These are phyloP conservation scores for Cutaneotrichosporon dermatis DNA, from an alignment of 1,284 basidiomycete genomes.

Conservation along the genomic window DNA sequence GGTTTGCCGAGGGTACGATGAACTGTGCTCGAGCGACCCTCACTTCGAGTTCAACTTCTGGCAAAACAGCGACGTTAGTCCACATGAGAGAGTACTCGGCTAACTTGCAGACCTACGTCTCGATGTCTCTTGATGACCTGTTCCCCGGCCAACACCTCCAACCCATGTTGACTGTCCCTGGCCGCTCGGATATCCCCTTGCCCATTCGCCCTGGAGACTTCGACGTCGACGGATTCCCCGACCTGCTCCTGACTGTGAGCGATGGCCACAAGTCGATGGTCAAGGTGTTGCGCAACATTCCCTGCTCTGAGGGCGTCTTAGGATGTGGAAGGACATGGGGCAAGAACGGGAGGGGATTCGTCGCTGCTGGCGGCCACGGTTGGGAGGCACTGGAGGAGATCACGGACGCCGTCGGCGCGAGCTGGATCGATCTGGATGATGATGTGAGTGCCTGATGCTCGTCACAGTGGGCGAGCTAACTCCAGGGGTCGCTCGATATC, in stretches of 20 bases:
- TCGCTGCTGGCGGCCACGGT: conserved; percentile 62
- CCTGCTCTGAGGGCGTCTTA: conserved; percentile 55
- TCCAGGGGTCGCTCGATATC: conserved; percentile 85
- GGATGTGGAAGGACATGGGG: conserved; percentile 28
- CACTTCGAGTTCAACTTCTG: conserved; percentile 72
- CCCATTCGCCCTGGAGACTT: conserved; percentile 81
- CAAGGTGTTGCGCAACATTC: conserved; percentile 66
- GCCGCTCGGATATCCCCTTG: conserved; percentile 63
- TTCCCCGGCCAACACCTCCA: conserved; percentile 53
- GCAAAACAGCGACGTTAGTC: conserved; percentile 58
- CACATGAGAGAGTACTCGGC: no score
- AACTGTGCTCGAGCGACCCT: conserved; percentile 76
- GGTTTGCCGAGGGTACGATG: conserved; percentile 68
- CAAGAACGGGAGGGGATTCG: conserved; percentile 55
- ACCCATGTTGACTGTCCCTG: conserved; percentile 58
- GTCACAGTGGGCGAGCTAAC: not conserved
- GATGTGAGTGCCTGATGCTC: conserved; percentile 61
- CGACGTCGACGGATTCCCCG: conserved; percentile 93
- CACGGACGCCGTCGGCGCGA: conserved; percentile 71
- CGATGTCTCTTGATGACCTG: conserved; percentile 63
- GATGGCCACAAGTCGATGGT: conserved; percentile 43
- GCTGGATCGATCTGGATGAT: conserved; percentile 91
- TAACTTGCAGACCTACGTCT: conserved; percentile 58
- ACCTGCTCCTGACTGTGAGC: conserved; percentile 66
- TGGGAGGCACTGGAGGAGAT: conserved; percentile 61